These are phyloP conservation scores for Aristolochia contorta DNA, from an alignment of 164 flowering plant species.

Conservation along the genomic window DNA sequence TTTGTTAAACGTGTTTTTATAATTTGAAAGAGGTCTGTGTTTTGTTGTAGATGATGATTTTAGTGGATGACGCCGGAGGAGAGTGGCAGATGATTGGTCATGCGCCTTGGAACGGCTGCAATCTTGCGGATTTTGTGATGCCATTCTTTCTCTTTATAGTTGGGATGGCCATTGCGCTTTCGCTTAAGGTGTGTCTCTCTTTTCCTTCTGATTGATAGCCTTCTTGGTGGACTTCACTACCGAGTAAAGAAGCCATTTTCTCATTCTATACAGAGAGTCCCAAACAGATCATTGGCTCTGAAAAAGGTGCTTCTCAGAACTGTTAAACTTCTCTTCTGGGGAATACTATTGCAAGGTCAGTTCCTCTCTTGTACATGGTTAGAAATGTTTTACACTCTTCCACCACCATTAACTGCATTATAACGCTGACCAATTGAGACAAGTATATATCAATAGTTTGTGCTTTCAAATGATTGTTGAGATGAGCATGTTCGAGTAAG, in stretches of 20 bases:
- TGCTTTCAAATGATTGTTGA: no score
- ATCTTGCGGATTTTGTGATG: slow-evolving; percentile 92
- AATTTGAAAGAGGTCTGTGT: neutral
- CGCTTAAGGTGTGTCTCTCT: slow-evolving; percentile 53
- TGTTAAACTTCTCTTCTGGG: slow-evolving; percentile 77
- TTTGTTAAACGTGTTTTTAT: neutral
- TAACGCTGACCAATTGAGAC: no score
- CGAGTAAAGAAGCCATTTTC: neutral
- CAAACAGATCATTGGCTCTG: slow-evolving; percentile 24
- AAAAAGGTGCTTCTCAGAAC: slow-evolving; percentile 56
- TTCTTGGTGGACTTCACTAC: neutral
- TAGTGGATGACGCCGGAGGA: slow-evolving; percentile 94
- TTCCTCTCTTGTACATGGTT: neutral
- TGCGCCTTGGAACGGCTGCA: slow-evolving; percentile 92
- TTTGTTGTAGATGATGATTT: slow-evolving; percentile 65
- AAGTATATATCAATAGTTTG: no score
- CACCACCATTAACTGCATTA: no score
- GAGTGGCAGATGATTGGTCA: slow-evolving; percentile 81
- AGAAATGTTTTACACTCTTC: no score
- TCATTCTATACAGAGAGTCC: slow-evolving; percentile 38
- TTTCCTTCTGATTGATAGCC: neutral
- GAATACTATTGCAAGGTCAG: slow-evolving; percentile 73
- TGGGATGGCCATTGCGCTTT: slow-evolving; percentile 78
- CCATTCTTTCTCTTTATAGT: slow-evolving; percentile 90
- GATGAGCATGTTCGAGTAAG: no score